Percentiles rank a stretch among this genome's conserved stretches.
Conservation (phyloP, 1,284 basidiomycete species). For the Golubevia sp. region DNA sequence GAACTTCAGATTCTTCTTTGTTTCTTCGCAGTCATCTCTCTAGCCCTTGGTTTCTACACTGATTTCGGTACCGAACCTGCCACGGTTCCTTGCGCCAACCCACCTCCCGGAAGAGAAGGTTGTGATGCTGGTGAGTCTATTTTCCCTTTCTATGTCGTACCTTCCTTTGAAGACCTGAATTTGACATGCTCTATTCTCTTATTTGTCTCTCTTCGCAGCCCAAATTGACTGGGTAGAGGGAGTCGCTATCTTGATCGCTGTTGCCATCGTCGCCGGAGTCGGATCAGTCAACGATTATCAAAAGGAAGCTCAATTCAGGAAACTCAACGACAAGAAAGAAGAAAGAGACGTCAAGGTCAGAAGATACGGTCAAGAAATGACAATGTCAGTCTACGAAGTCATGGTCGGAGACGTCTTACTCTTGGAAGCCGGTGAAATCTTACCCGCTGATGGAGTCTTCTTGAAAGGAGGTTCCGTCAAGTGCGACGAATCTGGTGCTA, state of each 20-base stretch:
- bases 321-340: slow-evolving; percentile 92
- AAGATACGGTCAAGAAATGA: slow-evolving; percentile 83
- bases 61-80: slow-evolving; percentile 77
- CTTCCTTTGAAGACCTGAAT: too few relatives aligned
- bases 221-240: slow-evolving; percentile 92
- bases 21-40: slow-evolving; percentile 86
- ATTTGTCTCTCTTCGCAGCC: slow-evolving; percentile 12
- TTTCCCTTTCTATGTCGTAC: neutral
- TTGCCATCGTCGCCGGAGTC: slow-evolving; percentile 68
- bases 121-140: slow-evolving; percentile 21
- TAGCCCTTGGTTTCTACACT: slow-evolving; percentile 91
- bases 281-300: slow-evolving; percentile 93
- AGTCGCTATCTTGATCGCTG: slow-evolving; percentile 91
- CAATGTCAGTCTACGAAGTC: slow-evolving; percentile 76
- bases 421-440: slow-evolving; percentile 90
- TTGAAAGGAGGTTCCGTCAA: slow-evolving; percentile 88
- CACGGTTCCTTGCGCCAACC: slow-evolving; percentile 63
- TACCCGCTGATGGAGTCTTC: slow-evolving; percentile 95
- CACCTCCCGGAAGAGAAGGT: slow-evolving; percentile 39
- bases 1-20: slow-evolving; percentile 76
- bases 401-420: slow-evolving; percentile 91
- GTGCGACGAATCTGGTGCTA: slow-evolving; percentile 95
- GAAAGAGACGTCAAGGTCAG: slow-evolving; percentile 91
- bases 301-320: slow-evolving; percentile 93
- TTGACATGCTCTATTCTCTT: neutral